phyloP scores from a whole-genome alignment of 108 stramenopile species.

The Aureococcus anophagefferens region DNA sequence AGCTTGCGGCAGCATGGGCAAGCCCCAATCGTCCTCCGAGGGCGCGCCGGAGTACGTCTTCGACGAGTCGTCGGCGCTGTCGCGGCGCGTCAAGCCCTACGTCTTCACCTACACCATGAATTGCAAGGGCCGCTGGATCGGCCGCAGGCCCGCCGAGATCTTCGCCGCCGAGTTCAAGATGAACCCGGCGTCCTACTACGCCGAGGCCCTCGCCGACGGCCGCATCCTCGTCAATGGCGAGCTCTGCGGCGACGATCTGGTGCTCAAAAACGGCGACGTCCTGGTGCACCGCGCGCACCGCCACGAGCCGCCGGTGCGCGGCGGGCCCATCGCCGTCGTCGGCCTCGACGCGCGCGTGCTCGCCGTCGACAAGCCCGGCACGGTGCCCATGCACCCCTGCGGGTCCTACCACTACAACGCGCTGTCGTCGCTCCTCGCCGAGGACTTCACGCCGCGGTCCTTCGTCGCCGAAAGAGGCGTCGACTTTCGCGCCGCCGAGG shows the following conservation, averaged over 20 bases:
- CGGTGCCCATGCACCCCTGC: slow-evolving; percentile 84
- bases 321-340: slow-evolving; percentile 43
- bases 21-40: too few relatives aligned
- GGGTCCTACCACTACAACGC: slow-evolving; percentile 78
- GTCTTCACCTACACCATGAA: slow-evolving; percentile 26
- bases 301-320: slow-evolving; percentile 43
- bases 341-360: slow-evolving; percentile 49
- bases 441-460: neutral
- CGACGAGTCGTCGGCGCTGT: too few relatives aligned
- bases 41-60: too few relatives aligned
- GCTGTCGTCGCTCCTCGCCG: slow-evolving; percentile 35
- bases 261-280: slow-evolving; percentile 17
- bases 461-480: neutral
- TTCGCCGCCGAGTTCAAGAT: slow-evolving; percentile 34
- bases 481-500: too few relatives aligned
- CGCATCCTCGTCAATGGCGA: slow-evolving; percentile 32
- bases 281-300: slow-evolving; percentile 35
- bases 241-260: slow-evolving; percentile 3
- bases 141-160: slow-evolving; percentile 26
- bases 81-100: slow-evolving; percentile 27
- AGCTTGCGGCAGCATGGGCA: too few relatives aligned
- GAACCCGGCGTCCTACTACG: slow-evolving; percentile 33
- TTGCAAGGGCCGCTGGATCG: slow-evolving; percentile 36
- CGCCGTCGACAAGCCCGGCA: slow-evolving; percentile 78
- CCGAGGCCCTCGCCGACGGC: slow-evolving; percentile 23